Evolutionary conservation across 2,329 filamentous ascomycete genomes (phyloP), one percentile per base, ranked within the genome.

Genomic region (Stachybotrys elegans): DNA sequence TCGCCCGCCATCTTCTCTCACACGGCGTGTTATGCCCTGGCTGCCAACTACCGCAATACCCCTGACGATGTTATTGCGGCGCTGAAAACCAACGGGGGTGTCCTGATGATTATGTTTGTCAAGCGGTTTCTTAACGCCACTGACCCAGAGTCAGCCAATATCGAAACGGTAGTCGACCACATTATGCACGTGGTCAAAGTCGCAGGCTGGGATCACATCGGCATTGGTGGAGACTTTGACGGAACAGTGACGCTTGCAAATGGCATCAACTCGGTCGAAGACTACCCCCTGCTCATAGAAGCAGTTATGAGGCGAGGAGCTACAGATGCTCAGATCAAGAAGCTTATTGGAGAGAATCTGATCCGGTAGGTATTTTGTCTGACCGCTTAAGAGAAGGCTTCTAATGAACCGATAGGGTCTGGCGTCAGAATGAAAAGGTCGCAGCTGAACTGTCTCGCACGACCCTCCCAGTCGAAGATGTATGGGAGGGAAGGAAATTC

Each of bases 51-150:
- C 7, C 55, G 65, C 3, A 65, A 67, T 38, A 62, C 58, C 2
- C 61, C 65, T 6, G 65, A 67, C 44, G 59, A 61, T 41, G 53
- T 67, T 3, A 40, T 67, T 6, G 39, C 44, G 12, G 32, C 43
- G 11, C 31, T 67, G 5, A 54, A 54, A 17, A 38, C 48, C 13
- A 67, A 66, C 20, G 49, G 55, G 8, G 63, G 64, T 1, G 45
- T 67, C 7, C 40, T 67, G 7, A 67, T 66, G 62, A 51, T 59
- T 4, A 55, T 52, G 5, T 62, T 62, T 37, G 51, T 61, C 19
- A 55, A 57, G 6, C 53, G 58, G 27, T 53, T 55, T 48, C 44
- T 45, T 50, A 60, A 45, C 27, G 25, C 36, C n/a, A 58, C 37
- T 50, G 52, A 38, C 43, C 51, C 39, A 42, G 53, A 57, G 40